Percentiles rank a stretch among this genome's conserved stretches.
phyloP scores from a whole-genome alignment of 2,329 filamentous ascomycete genomes.

The Aspergillus flavus region DNA sequence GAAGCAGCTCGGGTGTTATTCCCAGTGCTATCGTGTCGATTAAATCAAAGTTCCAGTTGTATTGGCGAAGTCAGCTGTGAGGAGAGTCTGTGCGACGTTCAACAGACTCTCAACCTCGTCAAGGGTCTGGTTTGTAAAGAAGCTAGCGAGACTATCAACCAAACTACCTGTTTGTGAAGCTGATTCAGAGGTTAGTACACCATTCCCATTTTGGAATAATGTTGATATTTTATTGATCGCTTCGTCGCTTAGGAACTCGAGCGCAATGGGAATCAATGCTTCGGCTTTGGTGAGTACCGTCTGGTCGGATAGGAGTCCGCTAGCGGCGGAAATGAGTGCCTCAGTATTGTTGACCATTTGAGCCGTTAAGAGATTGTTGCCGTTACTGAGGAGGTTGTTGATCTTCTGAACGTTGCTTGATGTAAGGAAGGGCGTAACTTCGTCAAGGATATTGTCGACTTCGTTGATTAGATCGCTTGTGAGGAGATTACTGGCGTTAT shows the following conservation, averaged over 20 bases:
- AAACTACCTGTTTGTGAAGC: rapidly evolving
- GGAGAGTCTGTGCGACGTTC: neutral
- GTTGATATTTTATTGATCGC: rapidly evolving
- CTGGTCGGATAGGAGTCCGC: neutral
- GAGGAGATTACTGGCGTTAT: neutral
- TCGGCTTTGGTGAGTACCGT: neutral
- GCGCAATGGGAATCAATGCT: neutral
- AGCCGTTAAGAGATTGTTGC: neutral
- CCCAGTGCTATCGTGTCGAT: neutral
- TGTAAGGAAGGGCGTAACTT: neutral
- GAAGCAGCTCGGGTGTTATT: neutral
- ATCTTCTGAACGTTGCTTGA: neutral
- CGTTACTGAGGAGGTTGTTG: neutral
- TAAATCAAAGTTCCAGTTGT: neutral
- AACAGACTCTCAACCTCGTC: neutral
- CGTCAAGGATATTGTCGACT: neutral
- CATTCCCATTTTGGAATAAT: neutral
- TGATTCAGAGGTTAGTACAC: neutral
- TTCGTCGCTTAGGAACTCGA: neutral
- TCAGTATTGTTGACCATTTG: neutral
- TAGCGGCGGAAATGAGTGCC: neutral
- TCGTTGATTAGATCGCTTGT: neutral
- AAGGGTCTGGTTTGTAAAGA: neutral
- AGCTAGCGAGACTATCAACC: neutral
- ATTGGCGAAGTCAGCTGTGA: neutral